Evolutionary conservation across 2,329 filamentous ascomycete species (phyloP), one percentile per base, ranked within the genome.

Genomic region (Colletotrichum lini): DNA sequence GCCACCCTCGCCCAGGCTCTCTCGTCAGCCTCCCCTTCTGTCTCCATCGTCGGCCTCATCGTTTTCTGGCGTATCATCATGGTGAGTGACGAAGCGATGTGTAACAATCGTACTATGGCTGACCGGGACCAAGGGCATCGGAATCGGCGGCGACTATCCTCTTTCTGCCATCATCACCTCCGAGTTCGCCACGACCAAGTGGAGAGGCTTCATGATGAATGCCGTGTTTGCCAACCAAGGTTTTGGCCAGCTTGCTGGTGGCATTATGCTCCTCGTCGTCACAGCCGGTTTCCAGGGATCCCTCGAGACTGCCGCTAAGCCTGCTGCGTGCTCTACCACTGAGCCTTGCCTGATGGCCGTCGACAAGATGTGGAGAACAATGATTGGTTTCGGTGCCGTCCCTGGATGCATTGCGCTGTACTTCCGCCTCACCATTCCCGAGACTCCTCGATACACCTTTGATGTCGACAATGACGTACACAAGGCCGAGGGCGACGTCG

Each of bases 391-490:
- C 0, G 90, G 91, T 5, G 90, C 90, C 9, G 84, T 92, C 0
- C 91, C 91, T 0, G 90, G 69, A 53, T 93, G 91, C 79, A 90
- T 95, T 73, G 94, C 94, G 23, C 89, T 97, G 21, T 96, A 96
- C 58, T 72, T 82, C 77, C 91, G 92, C 76, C 84, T 96, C 4
- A 96, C 94, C 63, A 96, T 97, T 74, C 94, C 94, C 30, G 94
- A 97, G 83, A 96, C 94, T 44, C 94, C 94, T 63, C 92, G 94
- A 38, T 97, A 96, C 83, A 96, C 94, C 38, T 96, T 96, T 76
- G 94, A 96, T 78, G 89, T 96, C 26, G 88, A 90, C 61, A 90
- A 90, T 53, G 93, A 96, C 77, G 87, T 94, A 49, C 89, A 93
- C 76, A 91, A 94, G 84, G 94, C 90, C 52, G 87, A 90, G 64